Percentiles rank a stretch among this genome's conserved stretches.
Evolutionary conservation across 805 yeast genomes (phyloP).

Genomic region (Metschnikowia santaceciliae): DNA sequence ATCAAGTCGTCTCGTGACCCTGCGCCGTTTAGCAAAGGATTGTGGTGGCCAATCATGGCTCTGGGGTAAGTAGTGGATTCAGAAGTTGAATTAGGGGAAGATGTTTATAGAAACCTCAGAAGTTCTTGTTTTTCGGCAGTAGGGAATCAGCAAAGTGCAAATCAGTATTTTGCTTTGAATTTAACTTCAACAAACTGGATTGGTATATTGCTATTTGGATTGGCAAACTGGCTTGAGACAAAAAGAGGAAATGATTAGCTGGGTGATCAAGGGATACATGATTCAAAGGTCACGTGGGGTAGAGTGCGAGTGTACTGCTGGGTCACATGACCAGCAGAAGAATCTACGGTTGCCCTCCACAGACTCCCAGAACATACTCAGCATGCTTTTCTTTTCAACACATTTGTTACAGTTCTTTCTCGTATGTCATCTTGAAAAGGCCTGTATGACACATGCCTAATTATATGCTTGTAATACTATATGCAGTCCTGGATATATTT

Average conservation of each 20-base stretch:
- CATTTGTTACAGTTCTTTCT: too few relatives aligned
- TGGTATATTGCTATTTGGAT: not conserved
- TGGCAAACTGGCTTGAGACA: not conserved
- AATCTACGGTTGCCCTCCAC: not conserved
- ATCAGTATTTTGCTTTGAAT: not conserved
- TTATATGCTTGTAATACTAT: not conserved
- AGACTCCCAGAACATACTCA: not conserved
- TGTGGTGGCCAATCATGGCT: constrained; percentile 3
- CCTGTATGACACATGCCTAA: not conserved
- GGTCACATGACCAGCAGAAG: not conserved
- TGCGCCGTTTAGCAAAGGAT: not conserved
- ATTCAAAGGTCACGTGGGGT: not conserved
- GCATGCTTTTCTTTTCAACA: not conserved
- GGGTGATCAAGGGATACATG: constrained; percentile 2
- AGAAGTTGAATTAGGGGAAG: not conserved
- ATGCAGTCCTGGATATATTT: not conserved
- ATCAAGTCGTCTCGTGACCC: constrained; percentile 8
- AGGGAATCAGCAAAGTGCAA: not conserved
- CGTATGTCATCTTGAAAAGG: too few relatives aligned
- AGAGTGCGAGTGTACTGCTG: not conserved
- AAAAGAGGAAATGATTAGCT: not conserved
- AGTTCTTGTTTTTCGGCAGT: not conserved
- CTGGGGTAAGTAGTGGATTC: too few relatives aligned
- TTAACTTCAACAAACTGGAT: not conserved
- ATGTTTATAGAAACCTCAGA: not conserved